phyloP scores from a whole-genome alignment of 1,139 yeast species.

The Taphrina sp. region DNA sequence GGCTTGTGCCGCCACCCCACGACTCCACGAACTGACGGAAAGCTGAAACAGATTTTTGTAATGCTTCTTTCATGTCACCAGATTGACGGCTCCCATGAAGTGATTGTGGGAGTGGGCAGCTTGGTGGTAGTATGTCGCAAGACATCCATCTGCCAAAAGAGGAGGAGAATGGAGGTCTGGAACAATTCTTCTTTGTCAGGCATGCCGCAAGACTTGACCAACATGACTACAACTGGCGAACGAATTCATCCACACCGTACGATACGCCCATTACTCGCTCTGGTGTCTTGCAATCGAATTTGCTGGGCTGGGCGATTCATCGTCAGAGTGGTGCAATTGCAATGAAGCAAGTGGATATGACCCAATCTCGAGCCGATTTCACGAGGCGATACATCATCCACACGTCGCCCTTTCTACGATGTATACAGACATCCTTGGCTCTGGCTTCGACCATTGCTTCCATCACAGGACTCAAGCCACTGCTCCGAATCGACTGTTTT shows the following conservation, averaged over 20 bases:
- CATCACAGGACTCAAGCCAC: slow-evolving; percentile 4
- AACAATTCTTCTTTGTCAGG: slow-evolving; percentile 43
- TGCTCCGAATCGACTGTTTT: slow-evolving; percentile 43
- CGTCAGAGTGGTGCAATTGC: slow-evolving; percentile 1
- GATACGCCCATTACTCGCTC: slow-evolving; percentile 45
- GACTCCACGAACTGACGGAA: no score
- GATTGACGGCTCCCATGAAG: no score
- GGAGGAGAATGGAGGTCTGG: no score
- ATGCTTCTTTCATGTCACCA: no score
- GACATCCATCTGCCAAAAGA: no score
- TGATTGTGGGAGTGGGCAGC: no score
- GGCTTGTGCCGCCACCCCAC: no score
- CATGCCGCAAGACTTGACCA: slow-evolving; percentile 45
- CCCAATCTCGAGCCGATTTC: no score
- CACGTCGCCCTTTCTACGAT: slow-evolving; percentile 47
- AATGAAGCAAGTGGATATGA: no score
- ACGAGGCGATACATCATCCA: slow-evolving; percentile 41
- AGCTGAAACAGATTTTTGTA: no score
- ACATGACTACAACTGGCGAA: slow-evolving; percentile 42
- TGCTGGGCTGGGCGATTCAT: slow-evolving; percentile 36
- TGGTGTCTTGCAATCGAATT: slow-evolving; percentile 42
- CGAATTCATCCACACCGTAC: slow-evolving; percentile 45
- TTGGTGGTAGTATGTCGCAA: no score
- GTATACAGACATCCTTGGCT: slow-evolving; percentile 45
- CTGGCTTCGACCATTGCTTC: slow-evolving; percentile 38